These are phyloP conservation scores for Hyaloscypha finlandica DNA, from an alignment of 495 filamentous ascomycete species.

Conservation along the genomic window DNA sequence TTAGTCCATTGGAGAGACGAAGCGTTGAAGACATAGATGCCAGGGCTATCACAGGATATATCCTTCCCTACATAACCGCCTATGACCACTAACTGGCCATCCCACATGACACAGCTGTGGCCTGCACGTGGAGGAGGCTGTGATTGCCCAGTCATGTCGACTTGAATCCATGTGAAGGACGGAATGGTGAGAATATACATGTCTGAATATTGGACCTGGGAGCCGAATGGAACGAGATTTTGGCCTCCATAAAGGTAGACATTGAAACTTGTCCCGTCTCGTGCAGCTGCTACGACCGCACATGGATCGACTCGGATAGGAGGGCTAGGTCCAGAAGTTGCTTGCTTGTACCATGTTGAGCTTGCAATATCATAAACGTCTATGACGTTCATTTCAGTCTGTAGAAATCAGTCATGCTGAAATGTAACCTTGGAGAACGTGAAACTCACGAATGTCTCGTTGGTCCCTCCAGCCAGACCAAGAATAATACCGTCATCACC, in stretches of 20 bases:
- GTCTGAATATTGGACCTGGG: conserved; percentile 68
- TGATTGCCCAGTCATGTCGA: conserved; percentile 51
- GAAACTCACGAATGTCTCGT: conserved; percentile 49
- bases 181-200: conserved; percentile 81
- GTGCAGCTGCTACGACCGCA: conserved; percentile 67
- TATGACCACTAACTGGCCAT: conserved; percentile 71
- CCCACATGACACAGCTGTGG: conserved; percentile 67
- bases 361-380: conserved; percentile 76
- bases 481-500: conserved; percentile 69
- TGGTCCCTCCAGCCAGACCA: conserved; percentile 67
- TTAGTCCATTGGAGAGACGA: conserved; percentile 60
- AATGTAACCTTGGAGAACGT: background rate
- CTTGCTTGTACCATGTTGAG: conserved; percentile 78
- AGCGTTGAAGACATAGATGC: conserved; percentile 70
- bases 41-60: conserved; percentile 66
- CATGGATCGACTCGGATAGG: conserved; percentile 72
- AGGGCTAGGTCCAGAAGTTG: conserved; percentile 63
- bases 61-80: conserved; percentile 67
- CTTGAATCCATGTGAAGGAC: conserved; percentile 70
- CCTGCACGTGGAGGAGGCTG: conserved; percentile 66
- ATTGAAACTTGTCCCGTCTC: conserved; percentile 71
- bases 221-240: conserved; percentile 59
- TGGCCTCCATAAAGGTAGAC: conserved; percentile 79
- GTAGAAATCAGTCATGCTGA: conserved; percentile 1
- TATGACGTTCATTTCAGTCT: conserved; percentile 68